These are phyloP conservation scores for Cadophora malorum DNA, from an alignment of 2,329 filamentous ascomycete genomes.

Conservation along the genomic window DNA sequence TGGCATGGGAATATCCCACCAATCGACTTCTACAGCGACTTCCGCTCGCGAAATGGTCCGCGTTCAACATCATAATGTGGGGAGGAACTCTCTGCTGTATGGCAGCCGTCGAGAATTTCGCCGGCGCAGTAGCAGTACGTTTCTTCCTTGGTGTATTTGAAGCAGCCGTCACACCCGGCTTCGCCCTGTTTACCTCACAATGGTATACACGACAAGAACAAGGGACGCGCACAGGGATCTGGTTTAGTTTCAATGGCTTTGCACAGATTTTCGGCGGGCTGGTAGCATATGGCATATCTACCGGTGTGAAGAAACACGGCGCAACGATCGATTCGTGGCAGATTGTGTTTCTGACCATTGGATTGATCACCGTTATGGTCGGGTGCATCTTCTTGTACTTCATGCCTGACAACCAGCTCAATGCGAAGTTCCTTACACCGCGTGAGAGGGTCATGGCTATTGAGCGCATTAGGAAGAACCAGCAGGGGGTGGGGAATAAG, in stretches of 20 bases:
- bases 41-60: constrained; percentile 68
- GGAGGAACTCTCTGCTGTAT: constrained; percentile 66
- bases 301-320: constrained; percentile 55
- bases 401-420: constrained; percentile 52
- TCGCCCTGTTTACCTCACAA: constrained; percentile 70
- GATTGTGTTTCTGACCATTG: constrained; percentile 58
- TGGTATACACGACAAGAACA: constrained; percentile 78
- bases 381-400: constrained; percentile 51
- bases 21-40: constrained; percentile 54
- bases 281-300: constrained; percentile 68
- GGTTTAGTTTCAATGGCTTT: constrained; percentile 72
- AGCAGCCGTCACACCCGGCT: constrained; percentile 71
- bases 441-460: constrained; percentile 53
- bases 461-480: constrained; percentile 58
- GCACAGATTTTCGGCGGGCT: constrained; percentile 69
- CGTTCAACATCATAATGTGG: constrained; percentile 67
- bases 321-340: constrained; percentile 63
- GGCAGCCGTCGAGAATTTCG: constrained; percentile 65
- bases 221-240: constrained; percentile 65
- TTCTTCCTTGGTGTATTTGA: constrained; percentile 75
- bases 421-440: constrained; percentile 52
- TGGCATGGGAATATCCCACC: constrained; percentile 43
- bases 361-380: constrained; percentile 52
- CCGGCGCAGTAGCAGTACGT: constrained; percentile 66
- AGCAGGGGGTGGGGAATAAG: constrained; percentile 62